A percentile compares a stretch with the other conserved stretches of the same genome.
These are phyloP conservation scores for Casuarina glauca DNA, from an alignment of 306 rosid genomes.

Conservation along the genomic window DNA sequence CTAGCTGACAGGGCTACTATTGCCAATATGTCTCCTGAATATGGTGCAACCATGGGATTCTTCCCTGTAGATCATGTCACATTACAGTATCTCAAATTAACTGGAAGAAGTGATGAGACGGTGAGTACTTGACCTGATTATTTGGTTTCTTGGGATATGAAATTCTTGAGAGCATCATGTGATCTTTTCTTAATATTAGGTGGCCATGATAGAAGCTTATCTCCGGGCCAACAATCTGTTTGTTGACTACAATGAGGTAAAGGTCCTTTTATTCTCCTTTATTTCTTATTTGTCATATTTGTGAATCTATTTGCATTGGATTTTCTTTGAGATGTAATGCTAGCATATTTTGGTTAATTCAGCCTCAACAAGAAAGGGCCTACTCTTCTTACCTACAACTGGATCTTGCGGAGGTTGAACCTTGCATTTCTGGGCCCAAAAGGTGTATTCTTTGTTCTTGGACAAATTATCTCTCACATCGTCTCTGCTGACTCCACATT, in stretches of 20 bases:
- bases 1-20: conserved; percentile 98
- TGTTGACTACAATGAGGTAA: conserved; percentile 92
- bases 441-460: conserved; percentile 47
- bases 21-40: conserved; percentile 99
- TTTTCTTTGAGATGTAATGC: conserved; percentile 20
- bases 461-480: conserved; percentile 3
- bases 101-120: conserved; percentile 92
- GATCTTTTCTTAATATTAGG: conserved; percentile 50
- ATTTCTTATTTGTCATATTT: background rate
- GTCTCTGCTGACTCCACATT: conserved; percentile 2
- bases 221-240: conserved; percentile 88
- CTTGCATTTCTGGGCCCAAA: conserved; percentile 96
- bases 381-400: conserved; percentile 91
- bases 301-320: background rate
- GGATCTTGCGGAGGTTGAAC: conserved; percentile 75
- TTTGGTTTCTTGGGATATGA: conserved; percentile 18
- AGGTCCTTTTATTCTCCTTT: background rate
- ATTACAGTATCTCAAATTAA: conserved; percentile 88
- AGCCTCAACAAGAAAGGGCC: conserved; percentile 88
- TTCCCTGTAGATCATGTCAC: conserved; percentile 96
- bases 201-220: conserved; percentile 89
- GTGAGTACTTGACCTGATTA: conserved; percentile 43
- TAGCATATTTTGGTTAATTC: conserved; percentile 36
- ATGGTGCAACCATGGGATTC: conserved; percentile 99
- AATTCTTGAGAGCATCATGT: conserved; percentile 24